These are phyloP conservation scores for Aspergillus piperis DNA, from an alignment of 2,329 filamentous ascomycete genomes.

Conservation along the genomic window DNA sequence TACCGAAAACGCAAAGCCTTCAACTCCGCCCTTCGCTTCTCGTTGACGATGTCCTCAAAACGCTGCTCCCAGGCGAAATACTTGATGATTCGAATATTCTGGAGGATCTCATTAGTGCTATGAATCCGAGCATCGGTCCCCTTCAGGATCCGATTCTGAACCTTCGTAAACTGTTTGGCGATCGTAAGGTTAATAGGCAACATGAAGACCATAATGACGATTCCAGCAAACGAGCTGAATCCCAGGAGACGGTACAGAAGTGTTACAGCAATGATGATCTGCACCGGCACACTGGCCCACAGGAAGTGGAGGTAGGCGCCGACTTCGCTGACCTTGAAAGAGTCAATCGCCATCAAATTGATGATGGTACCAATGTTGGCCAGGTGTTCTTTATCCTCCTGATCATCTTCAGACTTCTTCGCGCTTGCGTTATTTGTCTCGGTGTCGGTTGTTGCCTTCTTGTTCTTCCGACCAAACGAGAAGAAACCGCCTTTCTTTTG, in stretches of 20 bases:
- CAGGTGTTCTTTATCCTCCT: conserved; percentile 62
- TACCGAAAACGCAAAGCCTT: conserved; percentile 78
- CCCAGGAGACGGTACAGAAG: conserved; percentile 90
- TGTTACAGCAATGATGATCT: conserved; percentile 76
- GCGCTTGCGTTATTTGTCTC: conserved; percentile 21
- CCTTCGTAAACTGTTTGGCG: conserved; percentile 78
- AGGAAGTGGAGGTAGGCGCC: conserved; percentile 95
- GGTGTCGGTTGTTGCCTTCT: conserved; percentile 29
- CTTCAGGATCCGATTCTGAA: conserved; percentile 87
- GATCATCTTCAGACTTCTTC: conserved; percentile 27
- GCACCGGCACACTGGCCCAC: conserved; percentile 86
- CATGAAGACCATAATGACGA: conserved; percentile 84
- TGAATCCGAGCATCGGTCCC: conserved; percentile 96
- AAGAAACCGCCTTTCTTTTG: conserved; percentile 50
- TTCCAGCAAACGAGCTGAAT: conserved; percentile 88
- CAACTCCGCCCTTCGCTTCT: conserved; percentile 80
- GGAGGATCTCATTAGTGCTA: conserved; percentile 92
- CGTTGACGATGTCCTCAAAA: conserved; percentile 81
- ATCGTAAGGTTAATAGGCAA: conserved; percentile 89
- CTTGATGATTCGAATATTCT: conserved; percentile 98
- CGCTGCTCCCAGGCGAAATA: conserved; percentile 98
- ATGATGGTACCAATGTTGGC: conserved; percentile 98
- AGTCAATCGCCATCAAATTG: conserved; percentile 99
- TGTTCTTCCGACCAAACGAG: conserved; percentile 62
- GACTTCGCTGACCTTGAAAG: conserved; percentile 95